These are phyloP conservation scores for Myriosclerotinia curreyana DNA, from an alignment of 2,329 filamentous ascomycete species.

Conservation along the genomic window DNA sequence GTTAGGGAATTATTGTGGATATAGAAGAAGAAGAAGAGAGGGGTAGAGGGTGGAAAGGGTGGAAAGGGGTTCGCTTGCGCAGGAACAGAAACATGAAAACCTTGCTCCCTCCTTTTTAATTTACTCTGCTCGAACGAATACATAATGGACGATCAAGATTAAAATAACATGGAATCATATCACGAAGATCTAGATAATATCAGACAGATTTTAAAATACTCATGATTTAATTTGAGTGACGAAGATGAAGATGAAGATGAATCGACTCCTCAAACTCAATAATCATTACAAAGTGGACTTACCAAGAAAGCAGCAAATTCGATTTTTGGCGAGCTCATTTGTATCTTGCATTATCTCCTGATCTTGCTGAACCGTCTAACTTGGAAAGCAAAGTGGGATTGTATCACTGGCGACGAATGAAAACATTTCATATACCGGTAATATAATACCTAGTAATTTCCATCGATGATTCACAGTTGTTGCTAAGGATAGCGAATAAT, in stretches of 20 bases:
- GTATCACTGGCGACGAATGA: neutral
- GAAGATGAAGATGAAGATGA: too few relatives aligned
- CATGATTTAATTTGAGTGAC: too few relatives aligned
- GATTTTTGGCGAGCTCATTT: neutral
- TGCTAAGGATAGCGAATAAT: neutral
- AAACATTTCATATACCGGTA: neutral
- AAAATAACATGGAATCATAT: too few relatives aligned
- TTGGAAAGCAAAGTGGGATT: neutral
- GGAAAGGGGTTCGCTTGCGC: conserved; percentile 18
- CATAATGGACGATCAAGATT: too few relatives aligned
- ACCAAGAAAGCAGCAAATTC: neutral
- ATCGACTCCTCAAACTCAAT: neutral
- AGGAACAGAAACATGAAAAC: too few relatives aligned
- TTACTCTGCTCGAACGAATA: too few relatives aligned
- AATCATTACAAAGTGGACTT: too few relatives aligned
- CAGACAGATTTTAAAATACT: too few relatives aligned
- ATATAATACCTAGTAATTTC: too few relatives aligned
- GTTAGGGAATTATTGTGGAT: neutral
- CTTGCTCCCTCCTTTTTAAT: too few relatives aligned
- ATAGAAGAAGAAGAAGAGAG: fast-evolving
- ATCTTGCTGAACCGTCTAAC: neutral
- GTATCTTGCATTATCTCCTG: neutral
- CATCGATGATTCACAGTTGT: neutral
- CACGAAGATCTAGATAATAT: too few relatives aligned
- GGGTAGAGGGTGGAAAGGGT: too few relatives aligned